These are phyloP conservation scores for Phytopythium litorale DNA, from an alignment of 352 stramenopile species.

Conservation along the genomic window DNA sequence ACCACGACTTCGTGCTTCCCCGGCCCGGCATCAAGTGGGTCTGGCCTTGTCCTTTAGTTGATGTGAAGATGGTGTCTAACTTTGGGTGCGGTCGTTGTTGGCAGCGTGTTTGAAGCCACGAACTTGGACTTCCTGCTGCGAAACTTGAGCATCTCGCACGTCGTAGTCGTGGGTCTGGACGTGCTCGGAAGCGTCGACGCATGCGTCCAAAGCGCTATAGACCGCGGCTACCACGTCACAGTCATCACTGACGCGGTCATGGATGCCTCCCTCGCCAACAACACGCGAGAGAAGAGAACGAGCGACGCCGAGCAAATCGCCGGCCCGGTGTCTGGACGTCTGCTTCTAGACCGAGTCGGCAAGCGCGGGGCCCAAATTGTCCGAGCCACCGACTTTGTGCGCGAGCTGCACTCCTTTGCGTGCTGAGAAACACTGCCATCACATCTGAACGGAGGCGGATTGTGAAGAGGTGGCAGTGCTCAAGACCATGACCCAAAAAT, in stretches of 20 bases:
- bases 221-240: constrained; percentile 87
- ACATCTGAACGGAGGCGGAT: too few species aligned
- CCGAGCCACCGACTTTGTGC: constrained; percentile 19
- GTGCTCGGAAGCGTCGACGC: constrained; percentile 78
- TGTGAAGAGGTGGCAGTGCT: neutral
- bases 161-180: constrained; percentile 84
- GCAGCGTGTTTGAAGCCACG: constrained; percentile 81
- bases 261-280: neutral
- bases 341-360: constrained; percentile 21
- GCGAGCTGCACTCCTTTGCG: constrained; percentile 34
- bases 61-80: neutral
- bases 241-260: constrained; percentile 77
- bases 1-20: constrained; percentile 78
- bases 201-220: constrained; percentile 78
- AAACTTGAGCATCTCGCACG: constrained; percentile 82
- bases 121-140: constrained; percentile 89
- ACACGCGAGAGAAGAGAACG: neutral
- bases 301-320: neutral
- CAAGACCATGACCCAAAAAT: neutral
- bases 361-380: constrained; percentile 31
- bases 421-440: constrained; percentile 6
- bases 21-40: constrained; percentile 78
- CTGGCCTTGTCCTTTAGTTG: neutral
- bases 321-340: neutral
- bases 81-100: neutral